These are phyloP conservation scores for Elsinoe australis DNA, from an alignment of 2,329 filamentous ascomycete species.

Conservation along the genomic window DNA sequence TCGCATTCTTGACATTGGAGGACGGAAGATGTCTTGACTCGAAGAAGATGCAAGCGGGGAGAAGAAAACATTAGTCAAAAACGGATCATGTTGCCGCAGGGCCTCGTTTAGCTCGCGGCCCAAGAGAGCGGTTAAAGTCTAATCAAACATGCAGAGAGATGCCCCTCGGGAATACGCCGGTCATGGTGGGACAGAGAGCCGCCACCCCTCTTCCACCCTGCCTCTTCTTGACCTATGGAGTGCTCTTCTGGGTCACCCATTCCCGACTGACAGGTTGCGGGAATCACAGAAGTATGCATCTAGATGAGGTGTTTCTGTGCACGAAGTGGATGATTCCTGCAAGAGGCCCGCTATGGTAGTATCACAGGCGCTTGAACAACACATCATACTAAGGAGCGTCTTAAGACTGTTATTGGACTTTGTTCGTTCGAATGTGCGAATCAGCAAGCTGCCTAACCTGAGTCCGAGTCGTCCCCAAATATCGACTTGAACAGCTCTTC, in stretches of 20 bases:
- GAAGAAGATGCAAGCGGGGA: background rate
- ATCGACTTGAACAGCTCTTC: constrained; percentile 86
- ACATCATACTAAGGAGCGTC: too few relatives aligned
- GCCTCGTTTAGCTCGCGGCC: background rate
- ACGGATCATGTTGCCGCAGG: background rate
- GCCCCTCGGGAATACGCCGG: background rate
- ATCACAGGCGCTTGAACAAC: too few relatives aligned
- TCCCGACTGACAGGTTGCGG: too few relatives aligned
- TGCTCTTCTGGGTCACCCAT: too few relatives aligned
- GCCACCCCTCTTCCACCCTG: background rate
- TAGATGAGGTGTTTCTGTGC: too few relatives aligned
- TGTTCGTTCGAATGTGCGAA: too few relatives aligned
- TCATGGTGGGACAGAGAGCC: background rate
- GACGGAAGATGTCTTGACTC: background rate
- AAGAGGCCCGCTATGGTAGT: too few relatives aligned
- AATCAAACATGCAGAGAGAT: background rate
- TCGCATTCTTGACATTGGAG: background rate
- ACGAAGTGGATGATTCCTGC: too few relatives aligned
- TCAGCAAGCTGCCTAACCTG: constrained; percentile 25
- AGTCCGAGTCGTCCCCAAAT: constrained; percentile 66
- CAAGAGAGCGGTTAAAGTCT: background rate
- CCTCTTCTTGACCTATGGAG: too few relatives aligned
- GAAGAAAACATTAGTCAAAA: background rate
- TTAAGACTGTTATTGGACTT: too few relatives aligned
- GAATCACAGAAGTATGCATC: too few relatives aligned